These are phyloP conservation scores for Didymella sp. DNA, from an alignment of 2,329 filamentous ascomycete species.

Conservation along the genomic window DNA sequence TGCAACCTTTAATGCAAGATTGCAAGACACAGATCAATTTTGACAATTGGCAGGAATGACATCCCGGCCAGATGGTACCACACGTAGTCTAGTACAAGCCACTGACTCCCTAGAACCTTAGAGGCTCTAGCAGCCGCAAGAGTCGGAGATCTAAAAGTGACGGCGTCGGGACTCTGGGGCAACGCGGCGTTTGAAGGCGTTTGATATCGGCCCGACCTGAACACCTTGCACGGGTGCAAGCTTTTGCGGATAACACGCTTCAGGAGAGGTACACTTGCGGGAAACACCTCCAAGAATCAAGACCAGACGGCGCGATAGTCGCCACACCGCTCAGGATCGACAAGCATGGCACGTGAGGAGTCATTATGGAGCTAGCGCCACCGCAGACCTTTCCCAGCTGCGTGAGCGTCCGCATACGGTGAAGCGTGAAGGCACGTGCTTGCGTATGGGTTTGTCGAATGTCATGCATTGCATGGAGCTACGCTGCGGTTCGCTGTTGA, in stretches of 20 bases:
- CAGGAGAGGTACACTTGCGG: conserved; percentile 13
- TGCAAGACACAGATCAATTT: not conserved
- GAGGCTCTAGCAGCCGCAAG: conserved; percentile 7
- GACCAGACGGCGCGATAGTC: conserved; percentile 16
- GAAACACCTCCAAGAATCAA: conserved; percentile 4
- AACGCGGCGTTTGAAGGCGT: conserved; percentile 9
- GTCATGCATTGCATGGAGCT: conserved; percentile 15
- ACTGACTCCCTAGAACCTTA: not conserved
- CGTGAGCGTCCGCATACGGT: conserved; percentile 2
- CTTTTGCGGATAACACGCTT: conserved; percentile 9
- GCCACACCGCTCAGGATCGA: conserved; percentile 22
- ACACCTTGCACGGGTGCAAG: conserved; percentile 3
- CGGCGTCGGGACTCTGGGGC: conserved; percentile 11
- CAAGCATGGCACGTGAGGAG: conserved; percentile 6
- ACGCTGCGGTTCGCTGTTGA: not conserved
- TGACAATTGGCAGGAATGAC: not conserved
- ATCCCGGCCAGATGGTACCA: conserved; percentile 11
- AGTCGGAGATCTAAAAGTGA: conserved; percentile 3
- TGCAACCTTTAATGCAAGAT: not conserved
- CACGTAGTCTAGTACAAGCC: not conserved
- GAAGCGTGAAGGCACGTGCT: conserved; percentile 6
- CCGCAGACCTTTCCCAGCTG: conserved; percentile 6
- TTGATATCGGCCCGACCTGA: conserved; percentile 6
- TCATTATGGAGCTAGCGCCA: not conserved
- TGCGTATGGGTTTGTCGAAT: conserved; percentile 2